Evolutionary conservation across 2,329 filamentous ascomycete species (phyloP).

Genomic region (Aspergillus clavatus): DNA sequence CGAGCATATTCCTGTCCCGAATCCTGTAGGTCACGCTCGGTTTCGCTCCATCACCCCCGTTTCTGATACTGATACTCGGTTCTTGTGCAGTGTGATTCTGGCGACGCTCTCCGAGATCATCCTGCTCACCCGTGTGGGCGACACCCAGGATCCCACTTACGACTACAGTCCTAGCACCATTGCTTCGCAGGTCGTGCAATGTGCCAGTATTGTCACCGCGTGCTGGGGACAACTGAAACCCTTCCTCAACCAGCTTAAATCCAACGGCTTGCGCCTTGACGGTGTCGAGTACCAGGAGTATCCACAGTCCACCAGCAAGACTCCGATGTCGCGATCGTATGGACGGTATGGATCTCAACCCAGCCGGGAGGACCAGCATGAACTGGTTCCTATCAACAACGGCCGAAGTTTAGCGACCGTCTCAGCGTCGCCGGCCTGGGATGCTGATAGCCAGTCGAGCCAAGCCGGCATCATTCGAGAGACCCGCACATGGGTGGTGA

Average conservation of each 20-base stretch:
- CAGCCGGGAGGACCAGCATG: slow-evolving; percentile 1
- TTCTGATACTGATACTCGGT: neutral
- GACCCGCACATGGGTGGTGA: slow-evolving; percentile 13
- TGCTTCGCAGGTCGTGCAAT: slow-evolving; percentile 16
- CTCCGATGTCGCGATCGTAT: neutral
- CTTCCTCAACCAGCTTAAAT: slow-evolving; percentile 18
- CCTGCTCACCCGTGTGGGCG: slow-evolving; percentile 7
- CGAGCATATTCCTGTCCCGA: slow-evolving; percentile 19
- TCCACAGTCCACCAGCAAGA: slow-evolving; percentile 5
- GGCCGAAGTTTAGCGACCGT: slow-evolving; percentile 10
- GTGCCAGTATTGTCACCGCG: slow-evolving; percentile 22
- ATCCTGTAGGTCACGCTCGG: slow-evolving; percentile 13
- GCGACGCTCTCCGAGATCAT: slow-evolving; percentile 13
- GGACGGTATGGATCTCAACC: neutral
- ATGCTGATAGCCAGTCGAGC: slow-evolving; percentile 17
- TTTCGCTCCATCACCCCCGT: neutral
- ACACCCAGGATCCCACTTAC: slow-evolving; percentile 15
- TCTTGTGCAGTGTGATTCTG: slow-evolving; percentile 10
- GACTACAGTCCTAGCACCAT: slow-evolving; percentile 17
- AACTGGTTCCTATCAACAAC: slow-evolving; percentile 2
- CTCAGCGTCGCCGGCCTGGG: slow-evolving; percentile 9
- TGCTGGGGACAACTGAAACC: slow-evolving; percentile 20
- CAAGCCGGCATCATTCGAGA: slow-evolving; percentile 16
- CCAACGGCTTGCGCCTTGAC: slow-evolving; percentile 15
- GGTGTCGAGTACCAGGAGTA: slow-evolving; percentile 12